Evolutionary conservation across 768 basidiomycete genomes (phyloP).

Genomic region (Tulasnella sp.): DNA sequence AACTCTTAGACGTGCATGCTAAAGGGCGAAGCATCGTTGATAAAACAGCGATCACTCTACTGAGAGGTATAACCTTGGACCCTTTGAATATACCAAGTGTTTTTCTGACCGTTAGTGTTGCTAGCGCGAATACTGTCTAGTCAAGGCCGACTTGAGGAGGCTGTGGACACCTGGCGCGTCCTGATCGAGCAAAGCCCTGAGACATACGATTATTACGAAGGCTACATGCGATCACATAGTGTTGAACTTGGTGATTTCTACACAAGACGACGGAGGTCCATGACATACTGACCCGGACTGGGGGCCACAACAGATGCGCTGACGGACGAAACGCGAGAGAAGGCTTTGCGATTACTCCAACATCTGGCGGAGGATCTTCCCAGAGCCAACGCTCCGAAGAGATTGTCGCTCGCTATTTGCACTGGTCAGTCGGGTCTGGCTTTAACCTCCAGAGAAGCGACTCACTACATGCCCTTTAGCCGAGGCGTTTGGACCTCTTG

Average conservation of each 20-base stretch:
- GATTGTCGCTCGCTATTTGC: constrained; percentile 62
- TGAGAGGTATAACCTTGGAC: constrained; percentile 42
- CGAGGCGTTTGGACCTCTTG: constrained; percentile 55
- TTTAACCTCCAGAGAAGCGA: not conserved
- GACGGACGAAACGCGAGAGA: constrained; percentile 39
- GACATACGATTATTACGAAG: constrained; percentile 64
- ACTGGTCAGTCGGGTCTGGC: constrained; percentile 30
- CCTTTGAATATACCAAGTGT: not conserved
- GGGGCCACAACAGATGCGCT: constrained; percentile 28
- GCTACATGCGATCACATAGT: constrained; percentile 55
- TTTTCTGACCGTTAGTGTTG: not conserved
- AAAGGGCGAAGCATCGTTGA: constrained; percentile 62
- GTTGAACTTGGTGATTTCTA: constrained; percentile 46
- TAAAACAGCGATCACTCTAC: constrained; percentile 55
- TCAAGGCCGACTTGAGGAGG: constrained; percentile 49
- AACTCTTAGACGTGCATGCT: constrained; percentile 52
- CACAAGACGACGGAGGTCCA: no score
- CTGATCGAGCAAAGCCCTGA: constrained; percentile 84
- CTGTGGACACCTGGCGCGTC: constrained; percentile 68
- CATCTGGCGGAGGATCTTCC: constrained; percentile 55
- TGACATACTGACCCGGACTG: no score
- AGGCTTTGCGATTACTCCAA: constrained; percentile 47
- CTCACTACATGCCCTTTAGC: constrained; percentile 29
- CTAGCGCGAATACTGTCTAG: constrained; percentile 71
- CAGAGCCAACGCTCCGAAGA: constrained; percentile 55